Conservation (phyloP, 352 stramenopile species). For the Blastocystis sp. region DNA sequence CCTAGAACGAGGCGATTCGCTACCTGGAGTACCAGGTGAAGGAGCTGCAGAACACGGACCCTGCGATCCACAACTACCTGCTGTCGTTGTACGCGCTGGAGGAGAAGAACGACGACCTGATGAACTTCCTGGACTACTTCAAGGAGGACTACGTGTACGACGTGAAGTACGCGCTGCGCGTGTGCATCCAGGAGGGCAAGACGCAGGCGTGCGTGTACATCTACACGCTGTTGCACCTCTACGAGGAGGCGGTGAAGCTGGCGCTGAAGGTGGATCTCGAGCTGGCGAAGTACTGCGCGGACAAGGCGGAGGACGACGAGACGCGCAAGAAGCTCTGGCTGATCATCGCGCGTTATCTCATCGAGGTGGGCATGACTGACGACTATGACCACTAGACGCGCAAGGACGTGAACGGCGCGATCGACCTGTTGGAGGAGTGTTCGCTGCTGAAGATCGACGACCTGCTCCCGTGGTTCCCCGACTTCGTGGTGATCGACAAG, state of each 20-base stretch:
- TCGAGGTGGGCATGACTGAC: slow-evolving; percentile 84
- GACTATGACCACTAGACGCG: slow-evolving; percentile 81
- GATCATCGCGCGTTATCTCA: slow-evolving; percentile 88
- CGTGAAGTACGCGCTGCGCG: slow-evolving; percentile 87
- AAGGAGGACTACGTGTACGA: slow-evolving; percentile 86
- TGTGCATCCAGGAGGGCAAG: slow-evolving; percentile 89
- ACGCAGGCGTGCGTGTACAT: slow-evolving; percentile 90
- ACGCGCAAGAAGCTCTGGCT: slow-evolving; percentile 90
- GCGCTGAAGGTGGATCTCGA: slow-evolving; percentile 81
- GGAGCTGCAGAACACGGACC: slow-evolving; percentile 83
- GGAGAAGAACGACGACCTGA: slow-evolving; percentile 83
- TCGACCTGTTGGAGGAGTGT: slow-evolving; percentile 76
- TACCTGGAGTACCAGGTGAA: slow-evolving; percentile 91
- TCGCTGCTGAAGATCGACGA: slow-evolving; percentile 89
- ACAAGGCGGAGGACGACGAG: slow-evolving; percentile 86
- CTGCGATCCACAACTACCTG: slow-evolving; percentile 90
- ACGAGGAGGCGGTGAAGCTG: slow-evolving; percentile 88
- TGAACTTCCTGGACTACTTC: slow-evolving; percentile 88
- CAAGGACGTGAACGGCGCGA: slow-evolving; percentile 80
- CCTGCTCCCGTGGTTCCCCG: slow-evolving; percentile 90
- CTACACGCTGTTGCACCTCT: slow-evolving; percentile 89
- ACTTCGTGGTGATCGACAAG: slow-evolving; percentile 91
- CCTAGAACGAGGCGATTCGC: slow-evolving; percentile 86
- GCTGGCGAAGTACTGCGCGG: slow-evolving; percentile 89
- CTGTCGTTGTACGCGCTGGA: slow-evolving; percentile 83